Evolutionary conservation across 305 asterid genomes (phyloP).

Genomic region (Withania somnifera): DNA sequence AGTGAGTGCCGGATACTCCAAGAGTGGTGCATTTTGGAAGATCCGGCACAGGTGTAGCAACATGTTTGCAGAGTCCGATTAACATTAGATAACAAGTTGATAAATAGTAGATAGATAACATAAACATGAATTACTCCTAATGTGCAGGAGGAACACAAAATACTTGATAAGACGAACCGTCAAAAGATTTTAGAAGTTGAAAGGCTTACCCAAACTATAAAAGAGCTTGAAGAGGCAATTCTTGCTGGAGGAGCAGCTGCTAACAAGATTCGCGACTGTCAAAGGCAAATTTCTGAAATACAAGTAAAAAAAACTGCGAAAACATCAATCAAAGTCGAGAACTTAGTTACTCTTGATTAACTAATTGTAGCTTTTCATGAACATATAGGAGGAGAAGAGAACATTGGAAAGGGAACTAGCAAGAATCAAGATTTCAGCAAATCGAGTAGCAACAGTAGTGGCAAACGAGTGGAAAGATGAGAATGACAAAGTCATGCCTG

Average conservation of each 20-base stretch:
- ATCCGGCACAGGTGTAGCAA: background rate
- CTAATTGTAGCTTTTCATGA: background rate
- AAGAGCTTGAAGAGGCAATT: conserved; percentile 85
- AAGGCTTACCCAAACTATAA: conserved; percentile 74
- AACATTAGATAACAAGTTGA: background rate
- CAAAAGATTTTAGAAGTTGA: conserved; percentile 77
- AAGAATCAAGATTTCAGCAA: conserved; percentile 73
- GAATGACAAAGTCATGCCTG: conserved; percentile 87
- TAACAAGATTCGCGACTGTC: conserved; percentile 59
- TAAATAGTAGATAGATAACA: background rate
- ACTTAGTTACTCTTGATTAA: background rate
- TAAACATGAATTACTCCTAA: background rate
- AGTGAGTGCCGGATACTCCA: background rate
- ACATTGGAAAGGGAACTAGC: conserved; percentile 87
- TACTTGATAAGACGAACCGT: conserved; percentile 70
- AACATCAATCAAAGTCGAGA: background rate
- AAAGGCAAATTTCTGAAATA: conserved; percentile 55
- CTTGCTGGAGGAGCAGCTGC: conserved; percentile 90
- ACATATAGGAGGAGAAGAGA: conserved; percentile 72
- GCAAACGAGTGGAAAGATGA: conserved; percentile 99
- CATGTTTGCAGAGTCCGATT: background rate
- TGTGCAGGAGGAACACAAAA: conserved; percentile 71
- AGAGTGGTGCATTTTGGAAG: background rate
- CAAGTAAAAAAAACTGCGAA: conserved; percentile 26
- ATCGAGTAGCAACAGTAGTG: conserved; percentile 63